Conservation (phyloP, 768 basidiomycete species). For the Lactifluus volemus region DNA sequence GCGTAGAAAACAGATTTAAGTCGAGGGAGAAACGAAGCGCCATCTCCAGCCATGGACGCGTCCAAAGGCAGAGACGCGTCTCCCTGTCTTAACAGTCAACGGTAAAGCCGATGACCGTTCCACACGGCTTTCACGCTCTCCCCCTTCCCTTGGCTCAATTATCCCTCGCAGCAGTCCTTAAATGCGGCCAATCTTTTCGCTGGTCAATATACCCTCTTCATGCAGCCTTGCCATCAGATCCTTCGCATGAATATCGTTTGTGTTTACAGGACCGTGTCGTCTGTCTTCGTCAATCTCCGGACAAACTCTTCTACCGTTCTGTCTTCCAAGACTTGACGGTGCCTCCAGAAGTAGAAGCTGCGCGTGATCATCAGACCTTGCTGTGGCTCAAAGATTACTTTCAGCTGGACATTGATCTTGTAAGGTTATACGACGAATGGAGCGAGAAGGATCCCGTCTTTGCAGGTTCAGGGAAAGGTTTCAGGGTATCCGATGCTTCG, state of each 20-base stretch:
- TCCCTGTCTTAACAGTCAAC: too few species aligned
- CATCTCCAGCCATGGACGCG: slow-evolving; percentile 33
- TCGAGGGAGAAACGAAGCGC: slow-evolving; percentile 66
- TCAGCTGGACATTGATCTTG: slow-evolving; percentile 70
- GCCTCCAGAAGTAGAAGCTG: slow-evolving; percentile 27
- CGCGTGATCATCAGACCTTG: slow-evolving; percentile 55
- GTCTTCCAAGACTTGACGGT: slow-evolving; percentile 44
- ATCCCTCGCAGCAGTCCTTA: slow-evolving; percentile 67
- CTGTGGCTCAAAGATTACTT: slow-evolving; percentile 82
- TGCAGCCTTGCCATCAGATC: slow-evolving; percentile 9
- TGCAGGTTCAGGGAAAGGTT: slow-evolving; percentile 50
- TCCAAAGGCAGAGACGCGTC: too few species aligned
- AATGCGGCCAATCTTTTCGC: slow-evolving; percentile 80
- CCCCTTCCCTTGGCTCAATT: slow-evolving; percentile 59
- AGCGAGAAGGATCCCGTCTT: slow-evolving; percentile 66
- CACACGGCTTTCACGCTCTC: slow-evolving; percentile 47
- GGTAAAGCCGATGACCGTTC: neutral
- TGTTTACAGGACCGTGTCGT: slow-evolving; percentile 78
- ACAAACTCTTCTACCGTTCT: slow-evolving; percentile 62
- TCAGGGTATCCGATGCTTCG: slow-evolving; percentile 78
- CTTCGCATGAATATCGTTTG: slow-evolving; percentile 62
- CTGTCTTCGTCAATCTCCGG: slow-evolving; percentile 64
- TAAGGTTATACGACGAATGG: slow-evolving; percentile 71
- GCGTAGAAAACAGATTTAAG: slow-evolving; percentile 92
- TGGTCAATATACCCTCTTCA: slow-evolving; percentile 53